Conservation (phyloP, 139 green algal genomes). For the Marvania coccoides region DNA sequence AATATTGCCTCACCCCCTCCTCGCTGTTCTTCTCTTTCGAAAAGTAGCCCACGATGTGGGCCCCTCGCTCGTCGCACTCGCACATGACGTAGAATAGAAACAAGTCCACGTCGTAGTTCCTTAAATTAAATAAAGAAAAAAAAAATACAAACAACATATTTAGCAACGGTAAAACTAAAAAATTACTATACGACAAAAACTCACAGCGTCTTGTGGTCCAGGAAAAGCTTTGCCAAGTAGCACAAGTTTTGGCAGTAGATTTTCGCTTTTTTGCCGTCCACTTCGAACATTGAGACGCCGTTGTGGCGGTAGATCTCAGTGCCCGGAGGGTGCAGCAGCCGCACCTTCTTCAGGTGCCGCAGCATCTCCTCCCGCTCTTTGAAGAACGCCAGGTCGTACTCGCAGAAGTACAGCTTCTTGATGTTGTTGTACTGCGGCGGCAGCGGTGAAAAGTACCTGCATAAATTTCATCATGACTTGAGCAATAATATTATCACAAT, state of each 20-base stretch:
- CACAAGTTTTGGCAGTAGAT: conserved; percentile 95
- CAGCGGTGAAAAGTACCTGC: conserved; percentile 98
- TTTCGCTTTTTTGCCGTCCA: conserved; percentile 74
- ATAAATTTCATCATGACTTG: too few relatives aligned
- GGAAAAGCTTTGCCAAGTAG: conserved; percentile 98
- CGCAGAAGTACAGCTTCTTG: conserved; percentile 96
- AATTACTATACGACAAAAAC: too few relatives aligned
- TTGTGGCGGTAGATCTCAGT: conserved; percentile 96
- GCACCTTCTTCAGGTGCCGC: conserved; percentile 85
- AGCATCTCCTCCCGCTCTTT: conserved; percentile 77
- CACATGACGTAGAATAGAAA: conserved; percentile 99
- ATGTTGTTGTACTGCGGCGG: conserved; percentile 83
- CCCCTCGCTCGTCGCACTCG: conserved; percentile 89
- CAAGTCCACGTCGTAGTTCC: conserved; percentile 99
- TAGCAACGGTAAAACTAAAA: too few relatives aligned
- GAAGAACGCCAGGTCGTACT: conserved; percentile 83
- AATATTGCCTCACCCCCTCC: too few relatives aligned
- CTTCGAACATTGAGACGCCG: conserved; percentile 86
- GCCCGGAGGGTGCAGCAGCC: conserved; percentile 86
- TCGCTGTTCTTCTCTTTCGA: conserved; percentile 67
- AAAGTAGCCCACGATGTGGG: conserved; percentile 90
- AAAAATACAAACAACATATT: too few relatives aligned
- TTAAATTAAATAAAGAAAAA: too few relatives aligned
- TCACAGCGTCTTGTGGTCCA: conserved; percentile 99
- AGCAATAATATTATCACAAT: too few relatives aligned